These are phyloP conservation scores for Dioscorea cayenensis DNA, from an alignment of 116 monocot species.

Conservation along the genomic window DNA sequence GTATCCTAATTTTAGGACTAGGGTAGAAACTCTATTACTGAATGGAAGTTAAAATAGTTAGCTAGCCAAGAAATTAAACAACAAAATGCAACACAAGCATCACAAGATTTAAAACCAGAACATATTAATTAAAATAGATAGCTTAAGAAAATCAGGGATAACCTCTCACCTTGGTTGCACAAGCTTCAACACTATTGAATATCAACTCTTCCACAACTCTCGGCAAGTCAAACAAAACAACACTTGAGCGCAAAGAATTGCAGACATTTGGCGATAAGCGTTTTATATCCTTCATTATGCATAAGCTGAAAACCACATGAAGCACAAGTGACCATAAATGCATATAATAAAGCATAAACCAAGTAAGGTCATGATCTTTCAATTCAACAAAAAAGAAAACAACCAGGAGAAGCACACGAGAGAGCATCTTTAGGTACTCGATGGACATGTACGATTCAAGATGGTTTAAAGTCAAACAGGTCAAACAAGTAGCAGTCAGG, in stretches of 20 bases:
- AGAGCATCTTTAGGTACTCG: too few relatives aligned
- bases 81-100: background rate
- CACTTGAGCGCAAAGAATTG: slow-evolving; percentile 54
- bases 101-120: background rate
- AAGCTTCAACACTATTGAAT: slow-evolving; percentile 79
- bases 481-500: too few relatives aligned
- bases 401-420: too few relatives aligned
- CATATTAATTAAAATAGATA: background rate
- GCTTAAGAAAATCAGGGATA: background rate
- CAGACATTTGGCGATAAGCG: slow-evolving; percentile 50
- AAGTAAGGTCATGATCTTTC: too few relatives aligned
- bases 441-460: too few relatives aligned
- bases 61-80: background rate
- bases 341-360: too few relatives aligned
- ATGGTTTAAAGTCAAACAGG: too few relatives aligned
- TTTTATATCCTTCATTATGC: slow-evolving; percentile 55
- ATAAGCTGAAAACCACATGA: background rate
- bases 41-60: background rate
- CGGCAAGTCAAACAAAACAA: slow-evolving; percentile 71
- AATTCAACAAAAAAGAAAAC: too few relatives aligned
- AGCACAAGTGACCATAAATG: background rate
- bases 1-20: background rate
- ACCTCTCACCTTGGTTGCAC: slow-evolving; percentile 61
- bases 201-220: slow-evolving; percentile 88
- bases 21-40: background rate